Evolutionary conservation across 1,284 basidiomycete genomes (phyloP).

Genomic region (Ganoderma meredithae): DNA sequence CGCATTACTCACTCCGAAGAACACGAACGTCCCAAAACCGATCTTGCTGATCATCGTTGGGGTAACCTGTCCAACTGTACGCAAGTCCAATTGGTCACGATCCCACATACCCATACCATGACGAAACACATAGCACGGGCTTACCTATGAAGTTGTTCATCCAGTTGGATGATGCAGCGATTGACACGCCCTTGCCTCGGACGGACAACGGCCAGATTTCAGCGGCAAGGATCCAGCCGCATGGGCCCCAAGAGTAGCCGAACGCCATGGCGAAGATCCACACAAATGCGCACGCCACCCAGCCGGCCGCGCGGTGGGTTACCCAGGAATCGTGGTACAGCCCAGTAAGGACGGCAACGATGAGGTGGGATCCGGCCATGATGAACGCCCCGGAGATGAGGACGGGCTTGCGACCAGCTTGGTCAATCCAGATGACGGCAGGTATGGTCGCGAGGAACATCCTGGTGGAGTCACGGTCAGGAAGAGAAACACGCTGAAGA

Average conservation of each 20-base stretch:
- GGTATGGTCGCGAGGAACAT: conserved; percentile 81
- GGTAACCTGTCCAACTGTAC: conserved; percentile 57
- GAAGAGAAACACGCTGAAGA: too few species aligned
- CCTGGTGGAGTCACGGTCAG: too few species aligned
- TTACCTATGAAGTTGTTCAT: conserved; percentile 81
- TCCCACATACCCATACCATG: too few species aligned
- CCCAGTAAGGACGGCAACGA: conserved; percentile 67
- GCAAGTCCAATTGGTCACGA: conserved; percentile 2
- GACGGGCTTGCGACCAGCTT: conserved; percentile 73
- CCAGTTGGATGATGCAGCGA: conserved; percentile 77
- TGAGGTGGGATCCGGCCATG: conserved; percentile 71
- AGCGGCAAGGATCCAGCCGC: conserved; percentile 71
- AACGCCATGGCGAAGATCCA: conserved; percentile 76
- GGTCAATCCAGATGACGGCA: conserved; percentile 76
- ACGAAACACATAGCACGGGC: conserved; percentile 15
- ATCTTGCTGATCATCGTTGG: conserved; percentile 67
- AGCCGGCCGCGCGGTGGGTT: conserved; percentile 55
- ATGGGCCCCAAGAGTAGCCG: conserved; percentile 77
- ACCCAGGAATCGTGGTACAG: conserved; percentile 61
- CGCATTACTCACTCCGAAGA: conserved; percentile 61
- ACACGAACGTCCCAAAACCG: conserved; percentile 71
- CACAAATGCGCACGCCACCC: conserved; percentile 69
- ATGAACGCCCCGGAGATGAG: conserved; percentile 74
- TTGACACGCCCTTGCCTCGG: conserved; percentile 73
- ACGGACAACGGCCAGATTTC: conserved; percentile 73